Evolutionary conservation across 2,329 filamentous ascomycete species (phyloP).

Genomic region (Nemania sp.): DNA sequence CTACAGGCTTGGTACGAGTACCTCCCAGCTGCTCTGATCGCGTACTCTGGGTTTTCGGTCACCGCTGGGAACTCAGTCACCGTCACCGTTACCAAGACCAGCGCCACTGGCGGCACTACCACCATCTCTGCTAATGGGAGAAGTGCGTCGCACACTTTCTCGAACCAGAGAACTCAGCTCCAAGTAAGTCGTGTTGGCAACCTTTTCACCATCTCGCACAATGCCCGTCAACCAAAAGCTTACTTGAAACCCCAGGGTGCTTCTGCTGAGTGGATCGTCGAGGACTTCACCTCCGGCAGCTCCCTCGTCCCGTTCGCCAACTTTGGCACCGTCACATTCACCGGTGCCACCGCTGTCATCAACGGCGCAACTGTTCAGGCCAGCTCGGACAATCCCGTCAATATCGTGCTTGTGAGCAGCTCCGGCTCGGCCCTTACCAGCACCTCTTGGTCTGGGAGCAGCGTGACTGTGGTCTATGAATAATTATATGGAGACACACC

Average conservation of each 20-base stretch:
- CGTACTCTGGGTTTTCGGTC: slow-evolving; percentile 18
- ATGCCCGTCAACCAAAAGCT: background rate
- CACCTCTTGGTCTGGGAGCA: slow-evolving; percentile 13
- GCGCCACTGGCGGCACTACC: slow-evolving; percentile 15
- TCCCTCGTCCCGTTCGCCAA: slow-evolving; percentile 24
- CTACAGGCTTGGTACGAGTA: slow-evolving; percentile 24
- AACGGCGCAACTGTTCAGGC: slow-evolving; percentile 20
- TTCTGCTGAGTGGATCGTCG: slow-evolving; percentile 26
- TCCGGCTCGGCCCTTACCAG: slow-evolving; percentile 12
- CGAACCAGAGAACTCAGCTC: slow-evolving; percentile 20
- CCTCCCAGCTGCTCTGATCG: slow-evolving; percentile 20
- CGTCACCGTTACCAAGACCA: slow-evolving; percentile 23
- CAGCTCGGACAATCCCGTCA: slow-evolving; percentile 10
- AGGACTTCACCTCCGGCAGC: slow-evolving; percentile 18
- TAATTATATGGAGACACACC: background rate
- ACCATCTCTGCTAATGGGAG: slow-evolving; percentile 18
- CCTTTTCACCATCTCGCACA: background rate
- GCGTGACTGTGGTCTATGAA: slow-evolving; percentile 12
- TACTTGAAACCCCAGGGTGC: slow-evolving; percentile 4
- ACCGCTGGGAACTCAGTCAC: slow-evolving; percentile 18
- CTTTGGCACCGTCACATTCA: slow-evolving; percentile 26
- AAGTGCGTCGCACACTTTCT: slow-evolving; percentile 23
- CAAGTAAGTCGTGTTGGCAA: slow-evolving; percentile 9
- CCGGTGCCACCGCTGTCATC: slow-evolving; percentile 19
- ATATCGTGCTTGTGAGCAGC: slow-evolving; percentile 17